Base-by-base conservation (phyloP, 1,284 basidiomycete genomes). In the Ganoderma resinaceum region DNA sequence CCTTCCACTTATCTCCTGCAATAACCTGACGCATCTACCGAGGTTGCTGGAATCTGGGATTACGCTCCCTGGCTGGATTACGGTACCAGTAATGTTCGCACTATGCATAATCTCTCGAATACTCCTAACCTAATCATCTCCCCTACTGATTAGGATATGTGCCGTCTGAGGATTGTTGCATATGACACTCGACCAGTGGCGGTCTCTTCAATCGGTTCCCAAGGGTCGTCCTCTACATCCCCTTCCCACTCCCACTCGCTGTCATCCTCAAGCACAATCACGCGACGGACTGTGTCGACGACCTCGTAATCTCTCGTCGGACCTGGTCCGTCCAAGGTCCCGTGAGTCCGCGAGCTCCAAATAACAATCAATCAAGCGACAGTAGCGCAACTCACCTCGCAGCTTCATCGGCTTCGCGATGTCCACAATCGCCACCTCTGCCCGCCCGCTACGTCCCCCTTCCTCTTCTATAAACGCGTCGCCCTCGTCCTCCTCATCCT, bases 381-480 rank as follows among this genome's bases (percentile, higher is more conserved):
- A 20, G 8, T 20, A 33, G 7, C 46, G 20, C 9, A 20, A 9
- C 71, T 0, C 18, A 67, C 71, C 67, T 69, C 63, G 69, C 37
- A 43, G 52, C 53, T 70, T 72, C 53, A 66, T 66, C 38, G 67
- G 65, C 63, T 66, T 68, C 55, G 71, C 71, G 23, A 72, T 70
- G 61, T 72, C 71, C 65, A 72, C 35, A 8, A 72, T 61, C 6
- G 18, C 35, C 20, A 72, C 66, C 61, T 72, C 66, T 20, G 38
- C 31, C 26, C 60, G 49, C 31, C 20, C 53, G 18, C 23, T 23
- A 8, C 20, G 37, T 35, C 14, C 23, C 16, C 35, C 33, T 14
- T 18, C 20, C 23, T 49, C 11, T 58, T 60, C 57, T n/a, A 29
- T 35, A 16, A 14, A 20, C 38, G 0, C 49, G 12, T 63, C 57